phyloP scores from a whole-genome alignment of 495 filamentous ascomycete genomes.

The Friedmanniomyces simplex region DNA sequence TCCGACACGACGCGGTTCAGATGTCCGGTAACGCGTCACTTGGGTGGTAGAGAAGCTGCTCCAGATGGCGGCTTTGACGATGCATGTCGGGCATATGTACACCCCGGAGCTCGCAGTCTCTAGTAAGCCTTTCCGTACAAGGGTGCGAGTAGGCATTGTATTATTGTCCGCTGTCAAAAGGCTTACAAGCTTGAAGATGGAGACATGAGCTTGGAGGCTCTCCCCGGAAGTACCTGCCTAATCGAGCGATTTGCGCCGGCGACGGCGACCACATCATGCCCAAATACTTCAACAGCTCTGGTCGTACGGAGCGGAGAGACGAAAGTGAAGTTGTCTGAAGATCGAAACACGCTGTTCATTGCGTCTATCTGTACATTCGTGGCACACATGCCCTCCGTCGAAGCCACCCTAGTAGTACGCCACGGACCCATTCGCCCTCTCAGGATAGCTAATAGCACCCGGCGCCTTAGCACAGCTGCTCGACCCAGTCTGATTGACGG shows the following conservation, averaged over 20 bases:
- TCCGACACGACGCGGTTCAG: not conserved
- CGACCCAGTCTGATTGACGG: conserved; percentile 32
- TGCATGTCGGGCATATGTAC: conserved; percentile 12
- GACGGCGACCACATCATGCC: not conserved
- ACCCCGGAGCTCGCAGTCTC: not conserved
- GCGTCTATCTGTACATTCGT: not conserved
- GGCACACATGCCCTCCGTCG: no score
- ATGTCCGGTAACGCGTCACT: not conserved
- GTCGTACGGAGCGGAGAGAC: no score
- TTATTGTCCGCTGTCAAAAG: not conserved
- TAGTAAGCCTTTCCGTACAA: not conserved
- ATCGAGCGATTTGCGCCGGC: not conserved
- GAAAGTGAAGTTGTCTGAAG: no score
- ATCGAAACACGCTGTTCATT: no score
- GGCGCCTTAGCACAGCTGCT: conserved; percentile 36
- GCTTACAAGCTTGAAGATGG: no score
- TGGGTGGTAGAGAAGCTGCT: not conserved
- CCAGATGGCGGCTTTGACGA: not conserved
- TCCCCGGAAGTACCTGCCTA: no score
- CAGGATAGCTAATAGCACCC: conserved; percentile 36
- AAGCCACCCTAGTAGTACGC: not conserved
- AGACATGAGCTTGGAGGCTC: no score
- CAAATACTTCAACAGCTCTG: no score
- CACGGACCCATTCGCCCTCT: conserved; percentile 23
- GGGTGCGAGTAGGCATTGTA: conserved; percentile 5